Evolutionary conservation across 1,284 basidiomycete species (phyloP), one percentile per base, ranked within the genome.

Genomic region (Trametes polyzona): DNA sequence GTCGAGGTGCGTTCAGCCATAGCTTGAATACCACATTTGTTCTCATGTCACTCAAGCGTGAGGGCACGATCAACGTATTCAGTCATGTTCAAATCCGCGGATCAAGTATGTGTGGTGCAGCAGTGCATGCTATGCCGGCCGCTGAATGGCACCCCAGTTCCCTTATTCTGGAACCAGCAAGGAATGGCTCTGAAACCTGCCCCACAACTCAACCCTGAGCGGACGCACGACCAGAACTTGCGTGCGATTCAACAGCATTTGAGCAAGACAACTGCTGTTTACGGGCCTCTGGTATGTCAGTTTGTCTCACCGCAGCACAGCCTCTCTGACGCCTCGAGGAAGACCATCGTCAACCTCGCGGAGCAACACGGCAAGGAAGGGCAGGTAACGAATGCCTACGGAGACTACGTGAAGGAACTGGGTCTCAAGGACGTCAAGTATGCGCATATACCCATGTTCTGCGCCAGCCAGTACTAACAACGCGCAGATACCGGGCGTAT

Each of bases 341-440:
- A 93, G 93, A 88, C 83, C 2, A 81, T 92, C 57, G 80, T 97
- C 53, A 98, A 98, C 67, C 81, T 99, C 6, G 93, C 95, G 0
- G 96, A 98, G 68, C 88, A 92, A 68, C 81, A 85, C 8, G 96
- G 96, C 8, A 96, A 92, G 69, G 96, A 99, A 74, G 88, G 83
- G 0, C 74, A 77, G 1, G 83, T 98, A 12, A 94, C 95, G 0
- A 77, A 83, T 54, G 91, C 88, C 9, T 99, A 94, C 70, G 77
- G 83, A 33, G 83, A 91, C 29, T 86, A 86, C 47, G 84, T 89
- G 61, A 73, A 81, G 11, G 83, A 84, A 58, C 71, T 94, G 27
- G 74, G 78, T 39, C 74, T 79, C 48, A 80, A 83, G 52, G 86
- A 90, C 67, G 80, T 88, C n/a, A 78, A 76, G 88, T 91, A 69